Evolutionary conservation across 257 asterid species (phyloP), one percentile per base, ranked within the genome.

Genomic region (Solanum etuberosum): DNA sequence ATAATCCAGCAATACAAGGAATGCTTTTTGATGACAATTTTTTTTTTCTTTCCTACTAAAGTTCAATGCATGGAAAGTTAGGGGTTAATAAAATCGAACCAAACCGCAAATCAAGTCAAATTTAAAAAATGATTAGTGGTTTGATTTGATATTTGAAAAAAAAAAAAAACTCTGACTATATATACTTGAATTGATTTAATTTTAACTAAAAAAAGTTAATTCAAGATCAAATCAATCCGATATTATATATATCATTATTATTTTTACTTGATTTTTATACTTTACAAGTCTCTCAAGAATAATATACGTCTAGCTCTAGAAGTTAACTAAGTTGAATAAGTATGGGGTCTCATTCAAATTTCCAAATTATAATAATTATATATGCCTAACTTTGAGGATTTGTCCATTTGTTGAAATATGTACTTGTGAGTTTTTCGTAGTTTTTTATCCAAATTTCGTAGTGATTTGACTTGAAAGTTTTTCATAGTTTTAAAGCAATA

Each of bases 151-250:
- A 6, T 51, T 51, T 51, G n/a, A 38, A n/a, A n/a, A n/a, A 7
- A 51, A 51, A 16, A 51, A 18, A 6, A 18, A 48, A 13, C 0
- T 0, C 21, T 2, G 21, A 5, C 57, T 48, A 15, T 48, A 48
- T 54, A 54, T 54, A 51, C 63, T 51, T 1, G 0, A 1, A 1
- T 20, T 54, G 4, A 20, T 54, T 54, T 54, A 25, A 0, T 54
- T 54, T 16, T 51, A 51, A 51, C 9, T 16, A 51, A 51, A 51
- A 48, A 2, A 48, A 15, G 15, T 2, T 48, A 0, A 18, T 54
- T 4, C 2, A 0, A 54, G 1, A 54, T 0, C 1, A 54, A 54
- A 54, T 4, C 63, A 54, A 20, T 0, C 1, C 3, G 8, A 20
- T 2, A 54, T 54, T 54, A 2, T 54, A 54, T 20, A 18, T 20